Conservation (phyloP, 2,329 filamentous ascomycete genomes). For the Claviceps pazoutovae region DNA sequence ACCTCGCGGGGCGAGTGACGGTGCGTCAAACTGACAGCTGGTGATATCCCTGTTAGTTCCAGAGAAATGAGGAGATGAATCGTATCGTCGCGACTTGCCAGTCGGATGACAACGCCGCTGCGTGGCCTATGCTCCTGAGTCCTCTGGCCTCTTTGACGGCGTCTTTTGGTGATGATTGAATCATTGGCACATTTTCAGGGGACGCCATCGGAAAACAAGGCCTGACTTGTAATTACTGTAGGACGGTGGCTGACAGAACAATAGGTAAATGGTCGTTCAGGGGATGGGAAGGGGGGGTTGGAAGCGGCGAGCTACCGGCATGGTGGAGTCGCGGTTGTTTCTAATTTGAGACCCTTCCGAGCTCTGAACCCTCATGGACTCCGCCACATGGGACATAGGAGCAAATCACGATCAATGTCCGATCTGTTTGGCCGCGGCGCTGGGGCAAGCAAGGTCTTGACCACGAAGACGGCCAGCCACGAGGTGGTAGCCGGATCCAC, state of each 20-base stretch:
- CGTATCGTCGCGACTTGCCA: neutral
- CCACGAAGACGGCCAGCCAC: neutral
- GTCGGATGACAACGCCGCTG: neutral
- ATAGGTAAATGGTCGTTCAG: neutral
- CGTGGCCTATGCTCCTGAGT: neutral
- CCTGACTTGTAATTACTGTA: neutral
- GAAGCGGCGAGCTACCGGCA: neutral
- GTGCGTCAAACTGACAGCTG: neutral
- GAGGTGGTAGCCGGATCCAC: neutral
- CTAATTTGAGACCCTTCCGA: neutral
- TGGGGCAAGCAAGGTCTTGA: neutral
- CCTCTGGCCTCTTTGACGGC: neutral
- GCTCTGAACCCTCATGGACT: neutral
- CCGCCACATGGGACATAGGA: neutral
- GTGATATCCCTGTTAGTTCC: neutral
- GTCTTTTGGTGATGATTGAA: neutral
- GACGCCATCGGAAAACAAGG: neutral
- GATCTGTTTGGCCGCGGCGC: neutral
- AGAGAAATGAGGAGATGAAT: neutral
- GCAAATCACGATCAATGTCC: neutral
- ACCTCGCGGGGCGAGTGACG: neutral
- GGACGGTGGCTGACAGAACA: neutral
- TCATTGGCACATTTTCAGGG: neutral
- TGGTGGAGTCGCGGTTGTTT: neutral
- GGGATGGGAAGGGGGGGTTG: neutral